Evolutionary conservation across 139 green algal genomes (phyloP).

Genomic region (Ettlia oleoabundans): DNA sequence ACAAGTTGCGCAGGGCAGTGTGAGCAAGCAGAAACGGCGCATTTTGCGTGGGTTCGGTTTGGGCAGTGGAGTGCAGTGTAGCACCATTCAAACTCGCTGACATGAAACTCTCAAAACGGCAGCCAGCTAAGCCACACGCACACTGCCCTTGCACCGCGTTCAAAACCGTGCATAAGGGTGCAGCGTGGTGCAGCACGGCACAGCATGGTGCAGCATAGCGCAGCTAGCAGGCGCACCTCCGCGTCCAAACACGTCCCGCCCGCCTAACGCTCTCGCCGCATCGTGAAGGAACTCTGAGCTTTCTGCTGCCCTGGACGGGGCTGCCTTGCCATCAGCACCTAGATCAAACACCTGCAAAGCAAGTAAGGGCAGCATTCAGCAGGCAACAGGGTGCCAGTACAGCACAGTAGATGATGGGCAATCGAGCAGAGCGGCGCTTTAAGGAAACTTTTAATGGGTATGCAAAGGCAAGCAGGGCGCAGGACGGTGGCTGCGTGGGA

Average conservation of each 20-base stretch:
- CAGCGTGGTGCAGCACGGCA: too few species aligned
- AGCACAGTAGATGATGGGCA: too few species aligned
- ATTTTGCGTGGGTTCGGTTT: neutral
- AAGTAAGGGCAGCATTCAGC: neutral
- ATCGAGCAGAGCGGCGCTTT: too few species aligned
- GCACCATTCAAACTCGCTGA: neutral
- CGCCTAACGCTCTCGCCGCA: slow-evolving; percentile 16
- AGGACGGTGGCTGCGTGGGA: too few species aligned
- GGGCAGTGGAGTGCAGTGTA: neutral
- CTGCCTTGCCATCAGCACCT: slow-evolving; percentile 63
- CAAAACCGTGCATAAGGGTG: too few species aligned
- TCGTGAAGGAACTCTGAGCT: slow-evolving; percentile 63
- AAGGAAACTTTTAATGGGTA: too few species aligned
- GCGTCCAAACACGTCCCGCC: slow-evolving; percentile 71
- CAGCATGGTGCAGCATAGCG: too few species aligned
- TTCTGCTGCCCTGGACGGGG: slow-evolving; percentile 72
- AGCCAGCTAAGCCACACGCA: too few species aligned
- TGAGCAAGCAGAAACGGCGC: neutral
- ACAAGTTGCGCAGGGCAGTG: neutral
- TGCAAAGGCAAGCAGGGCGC: too few species aligned
- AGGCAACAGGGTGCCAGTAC: neutral
- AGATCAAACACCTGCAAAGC: slow-evolving; percentile 88
- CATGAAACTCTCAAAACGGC: too few species aligned
- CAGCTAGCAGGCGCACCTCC: slow-evolving; percentile 14
- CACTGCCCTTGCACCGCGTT: too few species aligned